phyloP scores from a whole-genome alignment of 805 yeast genomes.

The Lachancea meyersii region DNA sequence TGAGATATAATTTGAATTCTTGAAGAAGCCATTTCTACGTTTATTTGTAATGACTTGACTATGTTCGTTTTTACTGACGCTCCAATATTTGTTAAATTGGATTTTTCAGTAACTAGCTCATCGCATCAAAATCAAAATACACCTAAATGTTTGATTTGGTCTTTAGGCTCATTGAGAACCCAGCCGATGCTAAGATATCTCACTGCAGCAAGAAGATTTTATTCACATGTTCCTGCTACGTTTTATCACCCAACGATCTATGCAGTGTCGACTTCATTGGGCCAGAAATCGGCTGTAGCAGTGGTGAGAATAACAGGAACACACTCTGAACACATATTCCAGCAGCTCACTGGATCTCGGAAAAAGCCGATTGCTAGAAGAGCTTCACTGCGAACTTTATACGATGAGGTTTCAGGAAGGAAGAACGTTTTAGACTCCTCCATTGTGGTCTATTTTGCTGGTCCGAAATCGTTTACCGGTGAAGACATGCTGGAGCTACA shows the following conservation, averaged over 20 bases:
- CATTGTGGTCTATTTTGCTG: constrained; percentile 56
- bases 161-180: too few species aligned
- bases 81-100: too few species aligned
- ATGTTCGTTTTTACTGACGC: too few species aligned
- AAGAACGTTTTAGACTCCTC: constrained; percentile 66
- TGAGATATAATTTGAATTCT: too few species aligned
- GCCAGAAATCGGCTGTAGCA: constrained; percentile 73
- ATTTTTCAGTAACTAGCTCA: neutral
- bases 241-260: constrained; percentile 60
- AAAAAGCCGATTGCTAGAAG: constrained; percentile 42
- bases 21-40: too few species aligned
- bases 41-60: too few species aligned
- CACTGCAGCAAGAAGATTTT: neutral
- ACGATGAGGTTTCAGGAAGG: constrained; percentile 31
- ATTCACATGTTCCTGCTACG: constrained; percentile 9
- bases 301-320: constrained; percentile 81
- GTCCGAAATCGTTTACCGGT: constrained; percentile 84
- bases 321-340: constrained; percentile 41
- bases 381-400: constrained; percentile 56
- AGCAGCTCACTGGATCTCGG: constrained; percentile 39
- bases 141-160: neutral
- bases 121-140: neutral
- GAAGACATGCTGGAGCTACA: constrained; percentile 89
- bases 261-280: constrained; percentile 81
- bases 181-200: neutral